These are phyloP conservation scores for Penicillium herquei DNA, from an alignment of 495 filamentous ascomycete species.

Conservation along the genomic window DNA sequence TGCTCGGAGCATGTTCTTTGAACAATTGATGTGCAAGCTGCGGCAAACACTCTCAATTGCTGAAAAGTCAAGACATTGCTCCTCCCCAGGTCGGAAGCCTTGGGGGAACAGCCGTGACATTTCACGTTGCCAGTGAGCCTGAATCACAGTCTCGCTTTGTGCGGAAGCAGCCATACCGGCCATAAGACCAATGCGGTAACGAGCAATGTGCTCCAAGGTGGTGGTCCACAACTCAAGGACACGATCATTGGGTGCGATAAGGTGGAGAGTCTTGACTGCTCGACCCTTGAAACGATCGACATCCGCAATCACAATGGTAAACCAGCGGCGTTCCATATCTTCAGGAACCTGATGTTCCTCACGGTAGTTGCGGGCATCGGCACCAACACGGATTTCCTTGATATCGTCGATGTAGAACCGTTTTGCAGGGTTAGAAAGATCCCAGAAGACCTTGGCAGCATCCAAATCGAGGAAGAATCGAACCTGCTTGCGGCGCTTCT, in stretches of 20 bases:
- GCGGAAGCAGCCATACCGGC: conserved; percentile 72
- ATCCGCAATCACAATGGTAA: conserved; percentile 81
- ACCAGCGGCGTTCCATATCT: conserved; percentile 66
- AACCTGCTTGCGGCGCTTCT: conserved; percentile 72
- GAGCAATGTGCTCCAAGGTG: conserved; percentile 74
- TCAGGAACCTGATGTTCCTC: conserved; percentile 73
- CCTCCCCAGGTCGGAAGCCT: conserved; percentile 52
- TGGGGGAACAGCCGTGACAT: conserved; percentile 68
- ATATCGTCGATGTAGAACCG: conserved; percentile 93
- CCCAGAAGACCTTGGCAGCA: conserved; percentile 83
- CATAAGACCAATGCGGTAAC: conserved; percentile 85
- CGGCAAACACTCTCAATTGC: conserved; percentile 81
- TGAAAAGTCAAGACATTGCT: conserved; percentile 69
- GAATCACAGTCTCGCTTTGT: conserved; percentile 73
- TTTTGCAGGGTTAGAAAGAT: conserved; percentile 72
- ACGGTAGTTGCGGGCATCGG: conserved; percentile 84
- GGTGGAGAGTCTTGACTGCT: conserved; percentile 73
- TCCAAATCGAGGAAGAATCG: conserved; percentile 76
- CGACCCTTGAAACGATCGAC: conserved; percentile 65
- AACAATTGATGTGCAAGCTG: conserved; percentile 84
- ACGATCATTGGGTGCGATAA: conserved; percentile 70
- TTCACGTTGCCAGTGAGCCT: conserved; percentile 80
- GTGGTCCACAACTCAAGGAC: conserved; percentile 76
- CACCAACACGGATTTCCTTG: conserved; percentile 78
- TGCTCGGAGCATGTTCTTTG: conserved; percentile 66